Base-by-base conservation (phyloP, 179 eudicot genomes). In the Amaranthus tricolor region DNA sequence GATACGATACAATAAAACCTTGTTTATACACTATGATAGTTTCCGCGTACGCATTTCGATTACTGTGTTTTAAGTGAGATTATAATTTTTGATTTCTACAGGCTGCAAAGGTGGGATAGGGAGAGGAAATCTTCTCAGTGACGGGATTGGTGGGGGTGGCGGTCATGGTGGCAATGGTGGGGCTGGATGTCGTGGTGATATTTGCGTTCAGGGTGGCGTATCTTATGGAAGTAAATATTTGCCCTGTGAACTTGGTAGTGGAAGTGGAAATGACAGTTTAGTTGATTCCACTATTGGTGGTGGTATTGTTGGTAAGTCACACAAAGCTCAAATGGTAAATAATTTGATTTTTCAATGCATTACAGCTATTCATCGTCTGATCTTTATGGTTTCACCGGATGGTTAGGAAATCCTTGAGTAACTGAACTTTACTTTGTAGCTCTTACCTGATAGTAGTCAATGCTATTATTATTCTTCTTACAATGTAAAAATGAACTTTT, bases 141-240 rank as follows among this genome's bases (percentile, higher is more conserved):
- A 76, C 83, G 95, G 96, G 74, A 83, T 87, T 53, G 84, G 95
- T 75, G 88, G 99, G 68, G 99, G 99, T 76, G 99, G 91, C 63
- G 99, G 99, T 72, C 93, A 95, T 84, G 97, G 99, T 75, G 99
- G 99, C 52, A 88, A 79, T 87, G 99, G 99, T 75, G 99, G 99
- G 66, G 82, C 83, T 77, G 96, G 95, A 72, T 89, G 89, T 70
- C 85, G 77, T 73, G 82, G 87, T 21, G 97, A 91, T 56, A 82
- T 85, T 64, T 79, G 83, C 66, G 84, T 83, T 70, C 80, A 87
- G 62, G 99, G 99, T 82, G 99, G 99, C 60, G 63, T 72, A 75
- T 56, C 86, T 12, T 95, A 95, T 83, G 99, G 99, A 63, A 83
- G 84, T 85, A 82, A 85, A 75, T 83, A 87, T 79, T 81, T 95